Conservation (phyloP, 371 early-diverging fungal species). For the Saksenaea vasiformis region DNA sequence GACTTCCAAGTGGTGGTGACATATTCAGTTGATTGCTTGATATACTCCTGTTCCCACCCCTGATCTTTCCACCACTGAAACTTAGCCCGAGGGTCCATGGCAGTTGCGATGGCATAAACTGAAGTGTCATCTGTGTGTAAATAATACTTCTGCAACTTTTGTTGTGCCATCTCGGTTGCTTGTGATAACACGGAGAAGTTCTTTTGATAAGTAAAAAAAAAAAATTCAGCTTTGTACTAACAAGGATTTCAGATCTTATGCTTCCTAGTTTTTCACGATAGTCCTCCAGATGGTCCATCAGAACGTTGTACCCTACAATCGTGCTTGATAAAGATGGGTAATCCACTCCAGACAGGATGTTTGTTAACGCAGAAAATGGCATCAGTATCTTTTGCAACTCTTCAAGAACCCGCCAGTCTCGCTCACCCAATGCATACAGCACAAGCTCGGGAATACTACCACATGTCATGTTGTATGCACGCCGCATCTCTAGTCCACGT, state of each 20-base stretch:
- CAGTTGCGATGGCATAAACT: slow-evolving; percentile 13
- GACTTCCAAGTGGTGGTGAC: neutral
- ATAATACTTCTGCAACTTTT: slow-evolving; percentile 11
- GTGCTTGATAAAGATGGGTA: slow-evolving; percentile 8
- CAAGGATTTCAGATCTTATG: neutral
- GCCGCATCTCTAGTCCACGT: slow-evolving; percentile 7
- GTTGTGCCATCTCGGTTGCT: slow-evolving; percentile 3
- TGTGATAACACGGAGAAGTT: neutral
- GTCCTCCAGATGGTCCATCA: slow-evolving; percentile 11
- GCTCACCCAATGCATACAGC: neutral
- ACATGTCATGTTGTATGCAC: slow-evolving; percentile 2
- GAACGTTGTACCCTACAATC: slow-evolving; percentile 12
- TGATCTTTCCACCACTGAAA: too few species aligned
- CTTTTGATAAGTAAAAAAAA: neutral
- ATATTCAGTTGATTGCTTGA: neutral
- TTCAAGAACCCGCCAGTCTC: neutral
- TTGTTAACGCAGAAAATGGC: neutral
- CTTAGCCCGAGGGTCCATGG: too few species aligned
- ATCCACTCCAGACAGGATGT: neutral
- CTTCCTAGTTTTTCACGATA: neutral
- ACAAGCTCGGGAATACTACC: neutral
- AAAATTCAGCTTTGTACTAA: neutral
- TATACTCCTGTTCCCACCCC: neutral
- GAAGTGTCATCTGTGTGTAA: neutral
- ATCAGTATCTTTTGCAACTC: neutral